Evolutionary conservation across 805 yeast species (phyloP).

Genomic region (Monosporozyma siamensis): DNA sequence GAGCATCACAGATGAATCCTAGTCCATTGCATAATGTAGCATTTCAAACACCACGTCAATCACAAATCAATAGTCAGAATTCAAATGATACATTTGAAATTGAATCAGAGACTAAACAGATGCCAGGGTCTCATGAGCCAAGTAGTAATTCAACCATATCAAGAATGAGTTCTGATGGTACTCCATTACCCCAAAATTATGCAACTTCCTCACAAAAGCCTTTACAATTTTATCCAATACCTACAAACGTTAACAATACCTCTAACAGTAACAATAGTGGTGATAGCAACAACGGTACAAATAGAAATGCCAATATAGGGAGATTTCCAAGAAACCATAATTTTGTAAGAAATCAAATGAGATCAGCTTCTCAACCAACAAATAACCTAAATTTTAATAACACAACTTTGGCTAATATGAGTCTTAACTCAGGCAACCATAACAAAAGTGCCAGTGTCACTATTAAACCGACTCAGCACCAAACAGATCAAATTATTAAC

Average conservation of each 20-base stretch:
- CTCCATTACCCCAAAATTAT: slow-evolving; percentile 16
- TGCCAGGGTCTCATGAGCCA: not conserved
- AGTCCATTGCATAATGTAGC: slow-evolving; percentile 28
- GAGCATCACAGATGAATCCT: slow-evolving; percentile 21
- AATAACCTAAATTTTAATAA: not conserved
- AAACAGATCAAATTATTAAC: not conserved
- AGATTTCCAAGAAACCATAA: not conserved
- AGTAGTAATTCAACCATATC: slow-evolving; percentile 12
- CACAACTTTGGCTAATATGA: not conserved
- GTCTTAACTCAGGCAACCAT: not conserved
- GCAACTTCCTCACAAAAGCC: slow-evolving; percentile 30
- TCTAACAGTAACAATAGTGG: not conserved
- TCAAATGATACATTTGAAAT: slow-evolving; percentile 1
- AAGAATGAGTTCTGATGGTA: slow-evolving; percentile 10
- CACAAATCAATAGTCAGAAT: slow-evolving; percentile 1
- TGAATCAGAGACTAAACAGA: not conserved
- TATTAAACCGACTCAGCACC: not conserved
- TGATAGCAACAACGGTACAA: not conserved
- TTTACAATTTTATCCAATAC: slow-evolving; percentile 26
- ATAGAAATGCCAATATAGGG: not conserved
- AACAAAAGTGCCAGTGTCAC: not conserved
- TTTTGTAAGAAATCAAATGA: not conserved
- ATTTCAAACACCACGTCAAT: slow-evolving; percentile 30
- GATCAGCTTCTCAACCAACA: not conserved
- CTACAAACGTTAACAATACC: slow-evolving; percentile 13